Evolutionary conservation across 306 rosid species (phyloP), one percentile per base, ranked within the genome.

Genomic region (Castanea crenata): DNA sequence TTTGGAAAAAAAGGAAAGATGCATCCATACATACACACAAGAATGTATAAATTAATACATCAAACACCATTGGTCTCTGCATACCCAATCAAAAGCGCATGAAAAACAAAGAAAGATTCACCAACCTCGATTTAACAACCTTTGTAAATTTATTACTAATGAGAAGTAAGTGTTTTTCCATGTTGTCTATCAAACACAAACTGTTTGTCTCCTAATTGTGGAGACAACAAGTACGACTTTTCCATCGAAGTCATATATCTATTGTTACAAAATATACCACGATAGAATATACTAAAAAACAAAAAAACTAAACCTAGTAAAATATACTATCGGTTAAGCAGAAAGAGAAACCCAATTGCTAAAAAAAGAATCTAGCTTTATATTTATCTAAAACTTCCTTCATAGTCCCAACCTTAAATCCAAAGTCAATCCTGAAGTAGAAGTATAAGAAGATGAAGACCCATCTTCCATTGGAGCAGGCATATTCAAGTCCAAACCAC

Each of bases 401-500:
- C 76, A 88, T 3, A 83, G 89, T 25, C 91, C 91, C 90, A 94
- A 85, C 87, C 91, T 90, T 79, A 94, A 87, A 86, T 94, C 96
- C 85, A 94, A 81, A 71, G 89, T 57, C 51, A 74, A 27, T 19
- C 63, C 75, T 54, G 90, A 68, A 19, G 46, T 38, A 38, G 86
- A 80, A 68, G 51, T 81, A 44, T 65, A 76, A 41, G 76, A 81
- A 55, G 78, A 76, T 6, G 81, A 76, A 29, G 49, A 64, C 69
- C 71, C 82, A 71, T 76, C 80, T 56, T 74, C 81, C 32, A 27
- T 20, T 5, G 87, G 83, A 3, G 91, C 84, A 72, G 96, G 96
- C 79, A 89, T 31, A 62, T 93, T 91, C 87, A 93, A 77, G 83
- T 89, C 93, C 44, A 88, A 51, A 52, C 56, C 74, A 34, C 19